Evolutionary conservation across 257 asterid species (phyloP), one percentile per base, ranked within the genome.

Genomic region (Coffea eugenioides): DNA sequence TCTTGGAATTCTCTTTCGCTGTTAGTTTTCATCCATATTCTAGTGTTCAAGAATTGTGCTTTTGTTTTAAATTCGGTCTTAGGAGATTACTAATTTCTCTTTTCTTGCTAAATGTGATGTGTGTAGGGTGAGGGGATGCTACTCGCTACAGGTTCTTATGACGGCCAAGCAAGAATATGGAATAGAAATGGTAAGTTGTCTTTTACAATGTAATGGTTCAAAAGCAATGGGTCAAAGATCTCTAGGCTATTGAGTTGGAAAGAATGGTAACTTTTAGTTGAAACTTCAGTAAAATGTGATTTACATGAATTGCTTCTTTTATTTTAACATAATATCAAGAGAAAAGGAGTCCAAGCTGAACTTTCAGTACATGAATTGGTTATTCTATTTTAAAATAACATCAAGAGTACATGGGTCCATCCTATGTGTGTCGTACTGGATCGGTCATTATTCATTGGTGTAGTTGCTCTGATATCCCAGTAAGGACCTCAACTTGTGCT

Each of bases 91-190:
- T 43, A 59, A 75, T 69, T 77, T 76, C 67, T 75, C 46, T 71
- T 67, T 62, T 77, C 54, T 65, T 52, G 62, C 45, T 59, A 27
- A 71, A 49, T 82, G 78, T 77, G 78, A 79, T 61, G 72, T 84
- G 39, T 80, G 75, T 77, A 95, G 99, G 92, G 87, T 73, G 99
- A 95, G 49, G 99, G 99, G 52, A 82, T 97, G 31, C 90, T 93
- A 83, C 99, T 95, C 78, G 98, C 98, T 76, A 93, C 98, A 18
- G 99, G 98, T 83, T 95, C 98, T 79, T 95, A 93, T 84, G 99
- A 95, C 88, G 99, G 99, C 76, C 99, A 93, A 89, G 99, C 99
- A 76, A 92, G 99, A 85, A 91, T 95, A 82, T 95, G 98, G 99
- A 88, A 83, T 81, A 89, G 89, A 89, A 94, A 92, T 81, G 99